Percentiles rank a stretch among this genome's conserved stretches.
Evolutionary conservation across 495 filamentous ascomycete species (phyloP).

Genomic region (Daldinia loculata): DNA sequence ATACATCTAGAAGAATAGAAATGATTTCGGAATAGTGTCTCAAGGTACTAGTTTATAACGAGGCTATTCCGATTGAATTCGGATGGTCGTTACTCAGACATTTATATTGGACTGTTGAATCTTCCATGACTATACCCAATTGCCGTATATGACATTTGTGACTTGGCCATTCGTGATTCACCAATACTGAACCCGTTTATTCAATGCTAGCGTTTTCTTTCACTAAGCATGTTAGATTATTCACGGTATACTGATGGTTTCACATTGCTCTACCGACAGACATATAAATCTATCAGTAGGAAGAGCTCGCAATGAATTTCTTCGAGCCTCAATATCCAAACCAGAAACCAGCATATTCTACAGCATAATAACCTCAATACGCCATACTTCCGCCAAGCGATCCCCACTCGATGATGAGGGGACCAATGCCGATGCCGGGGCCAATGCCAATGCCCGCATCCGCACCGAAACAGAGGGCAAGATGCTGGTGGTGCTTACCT

Average conservation of each 20-base stretch:
- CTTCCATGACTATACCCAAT: not conserved
- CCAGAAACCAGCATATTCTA: not conserved
- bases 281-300: not conserved
- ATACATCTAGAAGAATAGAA: no score
- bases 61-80: not conserved
- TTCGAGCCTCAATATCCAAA: not conserved
- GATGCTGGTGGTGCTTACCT: conserved; percentile 10
- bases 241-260: not conserved
- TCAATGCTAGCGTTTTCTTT: not conserved
- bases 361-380: not conserved
- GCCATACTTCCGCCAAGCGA: not conserved
- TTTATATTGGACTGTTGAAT: not conserved
- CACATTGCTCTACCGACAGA: not conserved
- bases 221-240: not conserved
- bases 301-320: not conserved
- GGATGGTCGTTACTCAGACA: not conserved
- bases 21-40: no score
- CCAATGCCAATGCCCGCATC: not conserved
- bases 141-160: not conserved
- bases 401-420: not conserved
- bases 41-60: no score
- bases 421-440: no score
- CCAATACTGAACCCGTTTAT: not conserved
- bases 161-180: not conserved
- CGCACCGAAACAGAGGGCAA: not conserved